A percentile compares a stretch with the other conserved stretches of the same genome.
phyloP scores from a whole-genome alignment of 2,329 filamentous ascomycete species.

The Botrytis hyacinthi region DNA sequence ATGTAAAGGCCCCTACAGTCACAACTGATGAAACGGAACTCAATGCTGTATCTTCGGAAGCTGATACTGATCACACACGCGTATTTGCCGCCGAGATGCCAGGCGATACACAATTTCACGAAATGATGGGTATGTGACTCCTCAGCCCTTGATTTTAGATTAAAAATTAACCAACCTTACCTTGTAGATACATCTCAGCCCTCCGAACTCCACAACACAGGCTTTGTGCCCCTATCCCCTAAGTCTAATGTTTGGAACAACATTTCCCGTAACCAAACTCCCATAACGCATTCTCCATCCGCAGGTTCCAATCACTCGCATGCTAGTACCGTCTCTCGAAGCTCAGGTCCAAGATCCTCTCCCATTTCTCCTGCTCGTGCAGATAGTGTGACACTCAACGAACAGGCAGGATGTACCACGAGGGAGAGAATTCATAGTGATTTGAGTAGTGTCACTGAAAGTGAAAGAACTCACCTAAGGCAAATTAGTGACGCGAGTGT shows the following conservation, averaged over 20 bases:
- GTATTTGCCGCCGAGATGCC: slow-evolving; percentile 29
- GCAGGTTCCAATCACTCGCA: slow-evolving; percentile 23
- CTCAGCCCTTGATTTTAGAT: slow-evolving; percentile 3
- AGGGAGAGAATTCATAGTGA: slow-evolving; percentile 20
- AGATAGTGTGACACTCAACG: slow-evolving; percentile 26
- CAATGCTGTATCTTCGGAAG: slow-evolving; percentile 20
- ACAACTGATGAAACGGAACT: slow-evolving; percentile 34
- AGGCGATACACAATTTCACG: slow-evolving; percentile 35
- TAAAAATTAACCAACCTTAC: slow-evolving; percentile 6
- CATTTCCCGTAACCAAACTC: slow-evolving; percentile 1
- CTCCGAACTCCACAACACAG: slow-evolving; percentile 28
- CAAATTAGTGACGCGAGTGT: slow-evolving; percentile 34
- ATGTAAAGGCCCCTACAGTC: slow-evolving; percentile 35
- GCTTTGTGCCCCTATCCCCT: slow-evolving; percentile 23
- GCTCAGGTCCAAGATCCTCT: slow-evolving; percentile 26
- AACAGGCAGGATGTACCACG: not conserved
- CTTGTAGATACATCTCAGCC: slow-evolving; percentile 32
- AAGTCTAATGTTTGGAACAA: slow-evolving; percentile 15
- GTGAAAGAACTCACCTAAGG: slow-evolving; percentile 29
- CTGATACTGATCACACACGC: slow-evolving; percentile 27
- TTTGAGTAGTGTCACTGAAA: slow-evolving; percentile 27
- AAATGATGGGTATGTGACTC: slow-evolving; percentile 37
- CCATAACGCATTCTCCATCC: slow-evolving; percentile 24
- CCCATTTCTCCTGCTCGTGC: slow-evolving; percentile 22
- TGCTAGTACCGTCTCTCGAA: slow-evolving; percentile 28